Base-by-base conservation (phyloP, 1,139 yeast genomes). In the Saccharomyces hybrid region DNA sequence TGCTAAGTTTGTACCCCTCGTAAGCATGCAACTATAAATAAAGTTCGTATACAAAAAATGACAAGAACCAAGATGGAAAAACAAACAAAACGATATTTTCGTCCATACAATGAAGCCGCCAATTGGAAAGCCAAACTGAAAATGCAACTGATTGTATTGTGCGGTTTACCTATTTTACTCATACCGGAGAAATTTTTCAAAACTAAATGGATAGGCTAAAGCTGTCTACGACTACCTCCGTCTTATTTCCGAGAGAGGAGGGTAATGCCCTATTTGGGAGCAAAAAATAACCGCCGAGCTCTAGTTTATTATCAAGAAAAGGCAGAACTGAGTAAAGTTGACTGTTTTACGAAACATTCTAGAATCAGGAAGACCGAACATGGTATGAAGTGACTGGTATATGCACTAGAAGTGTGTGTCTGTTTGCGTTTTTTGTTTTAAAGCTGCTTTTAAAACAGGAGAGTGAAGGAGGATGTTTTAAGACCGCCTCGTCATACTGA, bases 111-210 rank as follows among this genome's bases (percentile, higher is more conserved):
- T 38, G n/a, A 38, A 38, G 12, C 26, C 24, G 19, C 44, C 44
- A 38, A 38, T 38, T 3, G 44, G 19, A 38, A 38, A 38, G 6
- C 19, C 24, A 11, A 38, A 38, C 26, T 19, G 24, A 19, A 38
- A 38, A 38, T 19, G 44, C 44, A 38, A 11, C 44, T 38, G 44
- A 38, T 38, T 19, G 44, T 38, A 19, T 11, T 38, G 44, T 38
- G 44, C 44, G 44, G 44, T 38, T 38, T 38, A 38, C 44, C 44
- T 38, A 38, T 11, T 38, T 38, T 38, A 38, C 44, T 24, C 44
- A 38, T 19, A 38, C n/a, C 44, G 44, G n/a, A 38, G 44, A 38
- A 38, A 38, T 38, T 38, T 38, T 38, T 38, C 44, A 38, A 38
- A 38, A 38, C n/a, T 38, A 4, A 32, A 38, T 38, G 44, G 19